A percentile compares a stretch with the other conserved stretches of the same genome.
phyloP scores from a whole-genome alignment of 2,329 filamentous ascomycete genomes.

The Albifimbria verrucaria region DNA sequence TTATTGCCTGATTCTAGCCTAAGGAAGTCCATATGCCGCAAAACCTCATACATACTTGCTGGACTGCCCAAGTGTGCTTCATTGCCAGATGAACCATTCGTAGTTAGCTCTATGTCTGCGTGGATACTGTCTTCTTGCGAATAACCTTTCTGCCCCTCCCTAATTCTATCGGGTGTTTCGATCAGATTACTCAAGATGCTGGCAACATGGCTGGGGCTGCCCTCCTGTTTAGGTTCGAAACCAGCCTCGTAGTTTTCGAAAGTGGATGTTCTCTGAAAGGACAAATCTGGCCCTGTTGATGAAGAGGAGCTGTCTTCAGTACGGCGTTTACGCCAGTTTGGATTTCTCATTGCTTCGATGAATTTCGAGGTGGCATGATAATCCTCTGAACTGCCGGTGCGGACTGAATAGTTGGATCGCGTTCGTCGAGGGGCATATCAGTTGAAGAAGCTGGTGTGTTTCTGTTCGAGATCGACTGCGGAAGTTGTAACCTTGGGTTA shows the following conservation, averaged over 20 bases:
- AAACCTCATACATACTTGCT: not conserved
- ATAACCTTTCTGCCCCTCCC: too few relatives aligned
- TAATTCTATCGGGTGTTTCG: too few relatives aligned
- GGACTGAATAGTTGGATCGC: not conserved
- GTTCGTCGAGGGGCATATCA: not conserved
- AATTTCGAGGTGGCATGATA: conserved; percentile 16
- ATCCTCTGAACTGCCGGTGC: conserved; percentile 16
- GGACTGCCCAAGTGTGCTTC: not conserved
- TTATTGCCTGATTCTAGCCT: not conserved
- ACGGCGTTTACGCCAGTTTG: conserved; percentile 29
- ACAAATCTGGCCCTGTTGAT: not conserved
- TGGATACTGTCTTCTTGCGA: too few relatives aligned
- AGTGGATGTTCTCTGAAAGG: not conserved
- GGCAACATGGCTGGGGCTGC: too few relatives aligned
- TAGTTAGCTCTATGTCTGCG: too few relatives aligned
- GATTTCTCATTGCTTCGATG: conserved; percentile 30
- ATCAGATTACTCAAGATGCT: too few relatives aligned
- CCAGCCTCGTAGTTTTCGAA: too few relatives aligned
- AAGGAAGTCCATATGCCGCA: not conserved
- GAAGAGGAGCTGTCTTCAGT: conserved; percentile 6
- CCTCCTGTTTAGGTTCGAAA: too few relatives aligned
- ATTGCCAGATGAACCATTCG: too few relatives aligned
- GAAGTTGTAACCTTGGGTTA: not conserved
- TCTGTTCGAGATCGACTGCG: not conserved
- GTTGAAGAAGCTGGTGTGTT: not conserved